Base-by-base conservation (phyloP, 352 stramenopile genomes). In the Phytopythium chamaehyphon region DNA sequence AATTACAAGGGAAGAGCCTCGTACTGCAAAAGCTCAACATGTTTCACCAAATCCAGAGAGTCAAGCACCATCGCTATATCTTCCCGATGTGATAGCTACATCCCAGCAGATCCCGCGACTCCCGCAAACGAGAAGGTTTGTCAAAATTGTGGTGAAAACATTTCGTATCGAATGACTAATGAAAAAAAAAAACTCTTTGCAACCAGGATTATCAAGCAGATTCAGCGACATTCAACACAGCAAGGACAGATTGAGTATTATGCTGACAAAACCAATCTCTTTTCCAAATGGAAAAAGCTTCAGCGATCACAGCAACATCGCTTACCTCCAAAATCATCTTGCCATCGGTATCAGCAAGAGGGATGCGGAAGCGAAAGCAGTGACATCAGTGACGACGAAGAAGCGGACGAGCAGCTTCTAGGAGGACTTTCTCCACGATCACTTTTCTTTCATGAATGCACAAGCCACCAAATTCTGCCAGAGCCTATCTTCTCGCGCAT, bases 401-500 rank as follows among this genome's bases (percentile, higher is more conserved):
- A 69, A 11, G 40, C 24, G 0, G 38, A 40, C 9, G 44, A 39
- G 3, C 55, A 74, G 14, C 58, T 55, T 33, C 60, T 73, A 19
- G 62, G 48, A 1, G 68, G 61, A 16, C 46, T 91, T 0, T 88
- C 80, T 10, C 80, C 80, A 3, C 75, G 80, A 0, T 89, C 77
- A 6, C 42, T 89, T 1, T 89, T 86, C 43, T 89, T 74, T 44
- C 64, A 83, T 55, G 77, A 88, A 33, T 91, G 77, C 36, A 55
- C 64, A 11, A 75, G 75, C 44, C 74, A 74, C 7, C 52, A 83
- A 23, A 69, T 90, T 14, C 49, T 90, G 0, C 75, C 80, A 0
- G 76, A 90, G 12, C 75, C 75, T 16, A 73, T 90, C 22, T 86
- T 90, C 48, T 88, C 80, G 15, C 69, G 80, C 14, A 85, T 90